A percentile compares a stretch with the other conserved stretches of the same genome.
Conservation (phyloP, 768 basidiomycete species). For the Lepiota venenata region DNA sequence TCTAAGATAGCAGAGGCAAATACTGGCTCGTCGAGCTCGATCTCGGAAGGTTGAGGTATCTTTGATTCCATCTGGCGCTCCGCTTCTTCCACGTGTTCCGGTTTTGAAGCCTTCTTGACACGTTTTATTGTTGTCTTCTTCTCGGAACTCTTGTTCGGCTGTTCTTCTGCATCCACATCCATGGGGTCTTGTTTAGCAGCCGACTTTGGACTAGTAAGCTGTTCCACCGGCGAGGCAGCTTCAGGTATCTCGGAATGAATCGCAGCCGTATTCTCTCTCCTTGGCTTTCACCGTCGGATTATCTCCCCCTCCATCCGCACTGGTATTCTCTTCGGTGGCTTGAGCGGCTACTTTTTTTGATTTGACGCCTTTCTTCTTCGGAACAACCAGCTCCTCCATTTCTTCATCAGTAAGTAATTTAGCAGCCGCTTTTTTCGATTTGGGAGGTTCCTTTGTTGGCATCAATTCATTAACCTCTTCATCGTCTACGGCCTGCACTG, state of each 20-base stretch:
- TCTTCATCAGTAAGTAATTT: slow-evolving; percentile 11
- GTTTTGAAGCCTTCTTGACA: neutral
- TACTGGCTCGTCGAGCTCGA: neutral
- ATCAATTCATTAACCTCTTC: slow-evolving; percentile 15
- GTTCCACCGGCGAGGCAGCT: slow-evolving; percentile 4
- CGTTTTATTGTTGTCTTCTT: slow-evolving; percentile 1
- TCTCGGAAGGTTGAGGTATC: neutral
- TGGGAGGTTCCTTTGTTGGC: slow-evolving; percentile 8
- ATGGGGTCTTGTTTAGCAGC: neutral
- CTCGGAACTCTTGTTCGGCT: neutral
- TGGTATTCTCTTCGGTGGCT: neutral
- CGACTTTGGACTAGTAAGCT: neutral
- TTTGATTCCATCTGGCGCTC: neutral
- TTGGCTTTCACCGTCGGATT: slow-evolving; percentile 12
- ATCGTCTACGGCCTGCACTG: slow-evolving; percentile 16
- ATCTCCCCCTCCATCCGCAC: neutral
- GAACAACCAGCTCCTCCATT: slow-evolving; percentile 17
- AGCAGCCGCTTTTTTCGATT: neutral
- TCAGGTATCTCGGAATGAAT: slow-evolving; percentile 33
- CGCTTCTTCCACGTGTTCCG: too few relatives aligned
- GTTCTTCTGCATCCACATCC: slow-evolving; percentile 10
- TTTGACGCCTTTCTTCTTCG: slow-evolving; percentile 17
- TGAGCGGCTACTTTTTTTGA: neutral
- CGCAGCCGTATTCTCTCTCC: slow-evolving; percentile 31
- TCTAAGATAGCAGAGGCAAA: neutral